These are phyloP conservation scores for Cicer bijugum DNA, from an alignment of 306 rosid species.

Conservation along the genomic window DNA sequence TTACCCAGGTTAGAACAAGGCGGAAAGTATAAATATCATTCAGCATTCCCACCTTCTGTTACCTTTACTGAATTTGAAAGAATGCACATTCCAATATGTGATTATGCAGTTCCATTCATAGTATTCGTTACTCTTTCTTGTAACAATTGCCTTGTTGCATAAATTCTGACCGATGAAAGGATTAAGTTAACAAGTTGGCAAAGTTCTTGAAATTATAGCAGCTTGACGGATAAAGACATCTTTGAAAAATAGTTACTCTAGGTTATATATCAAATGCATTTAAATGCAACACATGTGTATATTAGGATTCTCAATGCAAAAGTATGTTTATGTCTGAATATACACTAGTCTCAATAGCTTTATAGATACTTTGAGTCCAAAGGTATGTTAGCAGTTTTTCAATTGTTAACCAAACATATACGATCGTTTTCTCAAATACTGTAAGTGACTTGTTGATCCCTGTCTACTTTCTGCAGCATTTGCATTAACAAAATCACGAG, in stretches of 20 bases:
- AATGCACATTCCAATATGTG: background rate
- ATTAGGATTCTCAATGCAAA: background rate
- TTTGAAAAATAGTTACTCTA: slow-evolving; percentile 9
- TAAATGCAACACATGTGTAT: background rate
- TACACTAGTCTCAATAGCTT: background rate
- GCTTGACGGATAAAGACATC: background rate
- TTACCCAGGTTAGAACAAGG: slow-evolving; percentile 49
- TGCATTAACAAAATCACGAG: background rate
- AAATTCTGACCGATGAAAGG: slow-evolving; percentile 10
- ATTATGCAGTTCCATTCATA: slow-evolving; percentile 4
- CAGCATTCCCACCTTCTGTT: slow-evolving; percentile 5
- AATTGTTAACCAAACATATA: background rate
- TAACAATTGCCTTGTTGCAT: background rate
- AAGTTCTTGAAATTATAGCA: slow-evolving; percentile 40
- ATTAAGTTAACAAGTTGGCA: background rate
- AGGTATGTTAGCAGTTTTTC: background rate
- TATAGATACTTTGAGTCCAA: background rate
- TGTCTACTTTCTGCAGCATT: background rate
- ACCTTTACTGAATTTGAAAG: background rate
- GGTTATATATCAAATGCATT: background rate
- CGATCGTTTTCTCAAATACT: background rate
- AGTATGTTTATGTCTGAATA: too few species aligned
- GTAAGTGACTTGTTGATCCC: background rate
- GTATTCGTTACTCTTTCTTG: background rate
- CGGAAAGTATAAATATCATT: slow-evolving; percentile 32